Conservation (phyloP, 2,329 filamentous ascomycete genomes). For the Cercospora brassicicola region DNA sequence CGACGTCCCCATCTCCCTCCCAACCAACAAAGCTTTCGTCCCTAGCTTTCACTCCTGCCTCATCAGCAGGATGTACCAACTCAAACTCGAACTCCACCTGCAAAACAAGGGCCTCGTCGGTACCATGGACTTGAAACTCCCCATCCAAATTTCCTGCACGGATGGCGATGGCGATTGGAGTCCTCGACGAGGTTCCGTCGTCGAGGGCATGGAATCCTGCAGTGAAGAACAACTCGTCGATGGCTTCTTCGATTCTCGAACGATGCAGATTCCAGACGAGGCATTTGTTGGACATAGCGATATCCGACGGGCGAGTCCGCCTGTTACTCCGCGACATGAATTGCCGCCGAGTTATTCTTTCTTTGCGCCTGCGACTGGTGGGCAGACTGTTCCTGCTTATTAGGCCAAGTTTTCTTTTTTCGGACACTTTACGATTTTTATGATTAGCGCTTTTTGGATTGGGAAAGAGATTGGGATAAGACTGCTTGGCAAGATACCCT, state of each 20-base stretch:
- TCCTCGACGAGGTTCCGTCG: conserved; percentile 21
- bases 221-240: conserved; percentile 31
- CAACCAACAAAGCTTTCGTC: conserved; percentile 59
- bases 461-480: not conserved
- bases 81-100: conserved; percentile 60
- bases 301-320: conserved; percentile 22
- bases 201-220: conserved; percentile 26
- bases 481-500: conserved; percentile 15
- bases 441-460: not conserved
- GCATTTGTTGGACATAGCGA: conserved; percentile 30
- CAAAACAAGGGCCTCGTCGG: conserved; percentile 49
- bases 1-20: conserved; percentile 63
- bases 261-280: conserved; percentile 36
- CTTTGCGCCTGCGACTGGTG: conserved; percentile 14
- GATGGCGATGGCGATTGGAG: conserved; percentile 19
- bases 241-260: conserved; percentile 41
- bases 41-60: conserved; percentile 72
- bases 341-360: conserved; percentile 34
- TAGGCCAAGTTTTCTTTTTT: no score
- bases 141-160: conserved; percentile 46
- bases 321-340: conserved; percentile 23
- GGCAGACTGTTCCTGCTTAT: conserved; percentile 17
- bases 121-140: conserved; percentile 46
- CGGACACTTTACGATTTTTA: no score
- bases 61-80: conserved; percentile 61